These are phyloP conservation scores for Metschnikowia bowlesiae DNA, from an alignment of 805 yeast species.

Conservation along the genomic window DNA sequence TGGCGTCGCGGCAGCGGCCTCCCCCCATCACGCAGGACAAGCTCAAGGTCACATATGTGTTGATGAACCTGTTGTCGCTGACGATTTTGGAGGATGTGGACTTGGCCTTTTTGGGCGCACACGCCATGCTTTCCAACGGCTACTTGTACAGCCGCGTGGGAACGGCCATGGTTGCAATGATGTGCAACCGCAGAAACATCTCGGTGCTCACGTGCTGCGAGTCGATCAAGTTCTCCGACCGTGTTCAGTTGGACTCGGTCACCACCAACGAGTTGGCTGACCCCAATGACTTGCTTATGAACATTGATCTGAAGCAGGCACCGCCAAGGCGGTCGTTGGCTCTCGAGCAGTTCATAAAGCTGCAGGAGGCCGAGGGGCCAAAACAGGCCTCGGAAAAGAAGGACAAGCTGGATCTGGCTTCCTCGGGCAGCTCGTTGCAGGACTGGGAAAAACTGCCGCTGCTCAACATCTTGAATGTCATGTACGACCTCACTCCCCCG, in stretches of 20 bases:
- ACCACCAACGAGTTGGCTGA: constrained; percentile 89
- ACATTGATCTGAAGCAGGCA: constrained; percentile 46
- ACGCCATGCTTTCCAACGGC: constrained; percentile 94
- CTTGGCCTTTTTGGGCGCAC: constrained; percentile 91
- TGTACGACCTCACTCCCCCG: constrained; percentile 94
- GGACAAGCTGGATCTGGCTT: constrained; percentile 14
- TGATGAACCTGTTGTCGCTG: constrained; percentile 69
- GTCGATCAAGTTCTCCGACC: constrained; percentile 87
- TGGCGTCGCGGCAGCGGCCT: constrained; percentile 12
- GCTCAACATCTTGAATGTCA: constrained; percentile 72
- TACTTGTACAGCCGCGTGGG: constrained; percentile 91
- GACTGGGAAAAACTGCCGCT: constrained; percentile 62
- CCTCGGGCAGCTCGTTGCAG: constrained; percentile 40
- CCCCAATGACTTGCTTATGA: constrained; percentile 59
- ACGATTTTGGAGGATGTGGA: constrained; percentile 83
- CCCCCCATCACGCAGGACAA: constrained; percentile 42
- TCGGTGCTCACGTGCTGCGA: constrained; percentile 97
- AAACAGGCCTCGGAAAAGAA: constrained; percentile 25
- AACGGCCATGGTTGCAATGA: constrained; percentile 88
- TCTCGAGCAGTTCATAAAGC: constrained; percentile 55
- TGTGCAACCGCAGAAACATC: constrained; percentile 79
- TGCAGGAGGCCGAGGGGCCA: constrained; percentile 31
- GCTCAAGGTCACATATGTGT: constrained; percentile 70
- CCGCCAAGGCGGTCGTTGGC: constrained; percentile 58
- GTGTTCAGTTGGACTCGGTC: constrained; percentile 94